Percentiles rank a stretch among this genome's conserved stretches.
Evolutionary conservation across 495 filamentous ascomycete species (phyloP).

Genomic region (Cercophora scortea): DNA sequence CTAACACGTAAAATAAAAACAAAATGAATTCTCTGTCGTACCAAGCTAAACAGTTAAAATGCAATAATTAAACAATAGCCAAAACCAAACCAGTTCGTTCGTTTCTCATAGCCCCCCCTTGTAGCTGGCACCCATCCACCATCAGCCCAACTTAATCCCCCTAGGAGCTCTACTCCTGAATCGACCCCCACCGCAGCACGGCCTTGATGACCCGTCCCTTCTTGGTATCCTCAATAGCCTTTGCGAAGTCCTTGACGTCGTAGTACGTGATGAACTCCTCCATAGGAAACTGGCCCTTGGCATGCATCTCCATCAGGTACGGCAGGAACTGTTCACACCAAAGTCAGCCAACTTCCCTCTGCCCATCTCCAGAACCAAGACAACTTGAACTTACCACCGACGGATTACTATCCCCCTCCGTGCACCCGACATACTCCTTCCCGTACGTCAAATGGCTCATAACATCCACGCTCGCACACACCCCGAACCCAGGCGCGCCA

Average conservation of each 20-base stretch:
- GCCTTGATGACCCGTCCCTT: constrained; percentile 21
- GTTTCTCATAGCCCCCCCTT: no score
- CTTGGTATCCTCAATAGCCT: constrained; percentile 18
- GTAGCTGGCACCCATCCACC: no score
- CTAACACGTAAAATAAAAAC: no score
- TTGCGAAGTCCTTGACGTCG: constrained; percentile 16
- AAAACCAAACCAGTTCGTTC: no score
- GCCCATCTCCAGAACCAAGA: not conserved
- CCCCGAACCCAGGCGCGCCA: constrained; percentile 28
- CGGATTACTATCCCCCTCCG: constrained; percentile 20
- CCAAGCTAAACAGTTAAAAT: no score
- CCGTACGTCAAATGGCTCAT: constrained; percentile 20
- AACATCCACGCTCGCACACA: constrained; percentile 14
- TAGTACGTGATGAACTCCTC: constrained; percentile 27
- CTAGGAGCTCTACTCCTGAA: no score
- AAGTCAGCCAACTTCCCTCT: constrained; percentile 5
- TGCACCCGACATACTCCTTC: constrained; percentile 25
- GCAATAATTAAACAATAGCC: not conserved
- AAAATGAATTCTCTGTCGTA: no score
- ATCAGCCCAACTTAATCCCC: no score
- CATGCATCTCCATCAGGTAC: constrained; percentile 29
- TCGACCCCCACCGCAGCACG: constrained; percentile 14
- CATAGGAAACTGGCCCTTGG: constrained; percentile 35
- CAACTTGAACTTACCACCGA: constrained; percentile 10
- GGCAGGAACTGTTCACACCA: constrained; percentile 27